phyloP scores from a whole-genome alignment of 352 stramenopile species.

The Phytophthora rubi region DNA sequence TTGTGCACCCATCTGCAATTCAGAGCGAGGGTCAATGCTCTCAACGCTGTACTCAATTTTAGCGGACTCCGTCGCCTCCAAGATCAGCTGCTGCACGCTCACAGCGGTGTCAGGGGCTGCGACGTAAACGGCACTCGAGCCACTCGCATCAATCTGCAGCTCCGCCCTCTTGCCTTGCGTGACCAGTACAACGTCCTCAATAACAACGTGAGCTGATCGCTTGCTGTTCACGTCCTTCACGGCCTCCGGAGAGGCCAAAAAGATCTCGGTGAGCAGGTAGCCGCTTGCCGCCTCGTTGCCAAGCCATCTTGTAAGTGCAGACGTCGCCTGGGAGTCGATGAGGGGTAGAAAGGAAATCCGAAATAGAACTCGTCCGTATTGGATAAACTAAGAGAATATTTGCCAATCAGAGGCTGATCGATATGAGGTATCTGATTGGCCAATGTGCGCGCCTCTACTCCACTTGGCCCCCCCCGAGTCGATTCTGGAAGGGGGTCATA shows the following conservation, averaged over 20 bases:
- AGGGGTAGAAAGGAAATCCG: no score
- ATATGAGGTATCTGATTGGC: no score
- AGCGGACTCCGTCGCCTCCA: slow-evolving; percentile 18
- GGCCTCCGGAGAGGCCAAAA: slow-evolving; percentile 18
- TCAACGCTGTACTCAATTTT: slow-evolving; percentile 29
- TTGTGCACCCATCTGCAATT: slow-evolving; percentile 22
- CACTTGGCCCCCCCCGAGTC: no score
- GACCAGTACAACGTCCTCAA: slow-evolving; percentile 31
- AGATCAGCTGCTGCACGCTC: slow-evolving; percentile 21
- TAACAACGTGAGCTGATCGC: slow-evolving; percentile 26
- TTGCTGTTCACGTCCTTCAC: slow-evolving; percentile 31
- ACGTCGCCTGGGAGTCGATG: no score
- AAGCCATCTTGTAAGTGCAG: slow-evolving; percentile 4
- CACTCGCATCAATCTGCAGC: slow-evolving; percentile 24
- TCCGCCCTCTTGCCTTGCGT: slow-evolving; percentile 7
- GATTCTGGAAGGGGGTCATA: no score
- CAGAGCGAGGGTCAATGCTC: slow-evolving; percentile 10
- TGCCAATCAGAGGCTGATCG: no score
- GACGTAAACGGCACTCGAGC: slow-evolving; percentile 31
- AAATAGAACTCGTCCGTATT: background rate
- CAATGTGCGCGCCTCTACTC: no score
- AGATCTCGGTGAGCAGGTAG: slow-evolving; percentile 39
- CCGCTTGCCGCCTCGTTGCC: slow-evolving; percentile 13
- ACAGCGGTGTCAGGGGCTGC: slow-evolving; percentile 16
- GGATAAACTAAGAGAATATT: no score